These are phyloP conservation scores for Umbelopsis ramanniana DNA, from an alignment of 192 early-diverging fungal genomes.

Conservation along the genomic window DNA sequence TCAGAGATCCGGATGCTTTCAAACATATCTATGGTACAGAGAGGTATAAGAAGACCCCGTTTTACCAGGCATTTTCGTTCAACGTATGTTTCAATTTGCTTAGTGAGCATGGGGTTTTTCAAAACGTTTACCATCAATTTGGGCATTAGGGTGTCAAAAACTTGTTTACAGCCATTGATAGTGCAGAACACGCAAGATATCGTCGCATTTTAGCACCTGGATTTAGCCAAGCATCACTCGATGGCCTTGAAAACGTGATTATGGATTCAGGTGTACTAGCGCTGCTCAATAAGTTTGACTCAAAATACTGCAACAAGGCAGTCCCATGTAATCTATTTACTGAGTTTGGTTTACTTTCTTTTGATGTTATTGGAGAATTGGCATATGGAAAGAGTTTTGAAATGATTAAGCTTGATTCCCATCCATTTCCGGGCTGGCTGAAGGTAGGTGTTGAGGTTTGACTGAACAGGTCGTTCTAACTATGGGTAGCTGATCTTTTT, in stretches of 20 bases:
- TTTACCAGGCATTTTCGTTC: neutral
- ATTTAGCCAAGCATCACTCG: slow-evolving; percentile 2
- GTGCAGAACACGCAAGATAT: neutral
- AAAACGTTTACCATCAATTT: no score
- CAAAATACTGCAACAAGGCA: neutral
- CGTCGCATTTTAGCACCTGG: slow-evolving; percentile 13
- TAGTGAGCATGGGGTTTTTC: no score
- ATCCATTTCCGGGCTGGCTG: slow-evolving; percentile 15
- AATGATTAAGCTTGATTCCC: neutral
- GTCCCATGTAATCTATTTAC: neutral
- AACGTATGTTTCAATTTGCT: neutral
- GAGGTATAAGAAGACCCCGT: neutral
- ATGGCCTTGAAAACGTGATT: neutral
- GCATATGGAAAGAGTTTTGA: slow-evolving; percentile 13
- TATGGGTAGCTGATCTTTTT: neutral
- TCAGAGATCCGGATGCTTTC: slow-evolving; percentile 7
- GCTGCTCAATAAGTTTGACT: neutral
- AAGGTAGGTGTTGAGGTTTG: neutral
- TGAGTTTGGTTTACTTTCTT: neutral
- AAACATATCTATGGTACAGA: slow-evolving; percentile 5
- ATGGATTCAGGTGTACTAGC: neutral
- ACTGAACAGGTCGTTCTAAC: neutral
- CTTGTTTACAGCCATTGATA: neutral
- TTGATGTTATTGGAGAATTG: slow-evolving; percentile 20
- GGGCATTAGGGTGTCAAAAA: neutral